A percentile compares a stretch with the other conserved stretches of the same genome.
Conservation (phyloP, 176 grass and related monocot species). For the Lolium rigidum region DNA sequence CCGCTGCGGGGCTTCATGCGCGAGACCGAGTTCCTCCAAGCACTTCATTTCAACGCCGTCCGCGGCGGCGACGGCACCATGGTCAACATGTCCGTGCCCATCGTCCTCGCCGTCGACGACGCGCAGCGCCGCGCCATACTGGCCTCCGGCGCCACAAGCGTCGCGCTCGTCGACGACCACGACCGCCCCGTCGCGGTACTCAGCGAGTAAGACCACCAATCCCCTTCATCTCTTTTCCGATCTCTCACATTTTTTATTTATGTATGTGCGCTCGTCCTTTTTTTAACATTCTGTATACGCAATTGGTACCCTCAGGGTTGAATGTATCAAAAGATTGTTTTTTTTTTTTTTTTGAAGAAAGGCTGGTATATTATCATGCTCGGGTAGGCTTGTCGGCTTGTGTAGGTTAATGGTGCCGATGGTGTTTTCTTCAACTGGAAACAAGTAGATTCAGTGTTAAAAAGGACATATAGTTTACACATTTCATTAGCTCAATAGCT, state of each 20-base stretch:
- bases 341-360: not conserved
- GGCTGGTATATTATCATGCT: not conserved
- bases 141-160: constrained; percentile 53
- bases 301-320: constrained; percentile 1
- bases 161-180: constrained; percentile 70
- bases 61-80: constrained; percentile 65
- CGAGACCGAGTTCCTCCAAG: constrained; percentile 98
- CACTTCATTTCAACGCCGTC: constrained; percentile 98
- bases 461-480: not conserved
- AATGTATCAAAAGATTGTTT: not conserved
- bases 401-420: no score
- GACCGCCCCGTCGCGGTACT: constrained; percentile 73
- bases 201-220: constrained; percentile 59
- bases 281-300: constrained; percentile 4
- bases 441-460: not conserved
- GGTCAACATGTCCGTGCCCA: constrained; percentile 98
- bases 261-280: no score
- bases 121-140: constrained; percentile 69
- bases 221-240: not conserved
- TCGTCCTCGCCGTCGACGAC: constrained; percentile 90
- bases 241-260: no score
- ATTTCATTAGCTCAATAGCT: constrained; percentile 5
- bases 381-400: not conserved
- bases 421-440: no score
- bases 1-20: constrained; percentile 98